These are phyloP conservation scores for Penicillium decumbens DNA, from an alignment of 2,329 filamentous ascomycete genomes.

Conservation along the genomic window DNA sequence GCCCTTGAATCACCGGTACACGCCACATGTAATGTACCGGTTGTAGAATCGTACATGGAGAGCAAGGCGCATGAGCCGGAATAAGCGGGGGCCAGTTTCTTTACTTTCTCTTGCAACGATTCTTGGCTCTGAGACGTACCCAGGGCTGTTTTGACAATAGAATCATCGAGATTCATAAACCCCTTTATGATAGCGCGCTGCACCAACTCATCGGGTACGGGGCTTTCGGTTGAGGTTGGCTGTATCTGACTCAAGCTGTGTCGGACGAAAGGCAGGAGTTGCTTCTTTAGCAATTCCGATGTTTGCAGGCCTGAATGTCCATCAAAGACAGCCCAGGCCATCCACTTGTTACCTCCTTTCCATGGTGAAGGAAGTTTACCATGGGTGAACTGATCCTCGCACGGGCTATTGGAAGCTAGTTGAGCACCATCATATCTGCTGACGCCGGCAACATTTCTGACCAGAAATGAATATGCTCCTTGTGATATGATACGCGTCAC, in stretches of 20 bases:
- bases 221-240: constrained; percentile 4
- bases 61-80: constrained; percentile 62
- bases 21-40: constrained; percentile 56
- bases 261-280: constrained; percentile 22
- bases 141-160: constrained; percentile 17
- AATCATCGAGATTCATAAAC: constrained; percentile 25
- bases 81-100: constrained; percentile 29
- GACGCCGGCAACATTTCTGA: constrained; percentile 18
- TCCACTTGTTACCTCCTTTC: constrained; percentile 26
- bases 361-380: constrained; percentile 22
- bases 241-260: constrained; percentile 12
- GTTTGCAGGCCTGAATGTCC: constrained; percentile 35
- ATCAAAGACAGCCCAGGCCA: constrained; percentile 41
- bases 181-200: constrained; percentile 22
- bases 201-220: constrained; percentile 11
- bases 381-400: constrained; percentile 30
- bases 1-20: constrained; percentile 55
- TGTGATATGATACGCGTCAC: constrained; percentile 22
- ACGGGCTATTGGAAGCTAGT: constrained; percentile 37
- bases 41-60: constrained; percentile 55
- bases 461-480: constrained; percentile 21
- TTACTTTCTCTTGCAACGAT: not conserved
- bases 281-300: constrained; percentile 20
- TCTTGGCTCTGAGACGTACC: no score
- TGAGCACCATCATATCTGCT: constrained; percentile 26